phyloP scores from a whole-genome alignment of 371 early-diverging fungal genomes.

The Mucor indicus region DNA sequence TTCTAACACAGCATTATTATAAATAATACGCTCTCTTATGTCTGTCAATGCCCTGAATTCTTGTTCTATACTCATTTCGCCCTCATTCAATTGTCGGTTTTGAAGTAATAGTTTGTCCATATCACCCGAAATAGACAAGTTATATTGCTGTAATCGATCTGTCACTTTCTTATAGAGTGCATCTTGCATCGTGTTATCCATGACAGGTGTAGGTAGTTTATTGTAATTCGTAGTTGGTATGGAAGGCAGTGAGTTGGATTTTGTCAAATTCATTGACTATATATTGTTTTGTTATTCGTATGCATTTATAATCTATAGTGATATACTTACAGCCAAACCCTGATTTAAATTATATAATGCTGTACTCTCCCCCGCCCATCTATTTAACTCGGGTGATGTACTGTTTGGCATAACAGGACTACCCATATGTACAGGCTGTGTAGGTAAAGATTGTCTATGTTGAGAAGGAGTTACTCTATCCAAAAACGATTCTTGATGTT shows the following conservation, averaged over 20 bases:
- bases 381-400: conserved; percentile 18
- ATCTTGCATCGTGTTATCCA: conserved; percentile 18
- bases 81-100: conserved; percentile 64
- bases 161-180: conserved; percentile 39
- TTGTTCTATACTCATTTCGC: conserved; percentile 58
- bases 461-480: conserved; percentile 22
- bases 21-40: conserved; percentile 49
- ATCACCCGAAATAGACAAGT: conserved; percentile 44
- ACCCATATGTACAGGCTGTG: conserved; percentile 23
- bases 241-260: conserved; percentile 27
- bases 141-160: conserved; percentile 44
- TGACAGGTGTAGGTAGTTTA: conserved; percentile 4
- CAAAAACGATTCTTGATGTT: conserved; percentile 16
- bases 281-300: background rate
- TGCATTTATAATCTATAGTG: background rate
- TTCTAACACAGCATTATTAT: conserved; percentile 62
- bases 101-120: conserved; percentile 54
- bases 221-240: conserved; percentile 3
- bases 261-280: conserved; percentile 13
- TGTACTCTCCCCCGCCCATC: conserved; percentile 35
- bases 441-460: conserved; percentile 23
- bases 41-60: conserved; percentile 53
- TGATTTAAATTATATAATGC: conserved; percentile 47
- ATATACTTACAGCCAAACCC: conserved; percentile 28
- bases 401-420: conserved; percentile 17